Conservation (phyloP, 139 green algal species). For the Chlorella sp. region DNA sequence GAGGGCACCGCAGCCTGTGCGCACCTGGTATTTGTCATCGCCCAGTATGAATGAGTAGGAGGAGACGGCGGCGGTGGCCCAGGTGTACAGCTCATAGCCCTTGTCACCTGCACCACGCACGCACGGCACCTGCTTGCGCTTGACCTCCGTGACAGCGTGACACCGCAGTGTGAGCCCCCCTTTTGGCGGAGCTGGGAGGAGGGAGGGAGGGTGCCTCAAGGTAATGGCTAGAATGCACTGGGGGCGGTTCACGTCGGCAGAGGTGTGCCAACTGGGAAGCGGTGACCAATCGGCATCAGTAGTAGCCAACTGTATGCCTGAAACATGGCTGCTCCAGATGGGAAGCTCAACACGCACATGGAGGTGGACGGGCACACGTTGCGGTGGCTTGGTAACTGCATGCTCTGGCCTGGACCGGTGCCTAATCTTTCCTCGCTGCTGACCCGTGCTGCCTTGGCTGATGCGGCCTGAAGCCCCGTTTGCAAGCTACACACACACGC, state of each 20-base stretch:
- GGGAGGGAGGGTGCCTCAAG: too few relatives aligned
- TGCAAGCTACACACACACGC: too few relatives aligned
- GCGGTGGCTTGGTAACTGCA: neutral
- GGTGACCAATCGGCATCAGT: too few relatives aligned
- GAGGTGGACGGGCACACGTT: neutral
- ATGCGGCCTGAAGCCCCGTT: too few relatives aligned
- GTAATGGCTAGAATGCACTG: too few relatives aligned
- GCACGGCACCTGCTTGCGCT: neutral
- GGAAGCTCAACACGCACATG: too few relatives aligned
- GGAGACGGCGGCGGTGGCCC: constrained; percentile 50
- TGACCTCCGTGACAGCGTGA: neutral
- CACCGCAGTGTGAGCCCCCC: too few relatives aligned
- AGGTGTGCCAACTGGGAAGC: neutral
- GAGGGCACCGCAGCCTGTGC: too few relatives aligned
- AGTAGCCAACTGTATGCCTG: too few relatives aligned
- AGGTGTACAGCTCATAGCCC: constrained; percentile 33
- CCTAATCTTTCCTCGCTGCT: neutral
- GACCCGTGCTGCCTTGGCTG: too few relatives aligned
- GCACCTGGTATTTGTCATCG: constrained; percentile 51
- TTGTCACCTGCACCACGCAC: neutral
- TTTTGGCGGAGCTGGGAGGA: too few relatives aligned
- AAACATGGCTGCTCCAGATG: too few relatives aligned
- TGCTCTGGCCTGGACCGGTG: neutral
- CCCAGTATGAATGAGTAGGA: constrained; percentile 70
- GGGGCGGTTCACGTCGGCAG: neutral